These are phyloP conservation scores for Tothia fuscella DNA, from an alignment of 2,329 filamentous ascomycete genomes.

Conservation along the genomic window DNA sequence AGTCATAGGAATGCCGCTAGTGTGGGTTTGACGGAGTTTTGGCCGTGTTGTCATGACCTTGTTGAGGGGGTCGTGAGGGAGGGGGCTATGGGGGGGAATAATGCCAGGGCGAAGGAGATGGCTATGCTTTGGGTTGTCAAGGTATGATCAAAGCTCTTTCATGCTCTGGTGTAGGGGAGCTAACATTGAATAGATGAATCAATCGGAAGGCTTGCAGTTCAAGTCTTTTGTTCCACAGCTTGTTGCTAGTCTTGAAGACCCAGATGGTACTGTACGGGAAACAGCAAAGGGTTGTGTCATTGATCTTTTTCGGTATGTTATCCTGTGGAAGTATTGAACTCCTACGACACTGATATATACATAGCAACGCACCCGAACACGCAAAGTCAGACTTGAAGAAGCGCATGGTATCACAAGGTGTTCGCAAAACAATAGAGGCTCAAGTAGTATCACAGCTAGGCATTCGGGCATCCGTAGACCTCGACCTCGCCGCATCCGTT, in stretches of 20 bases:
- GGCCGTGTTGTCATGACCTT: constrained; percentile 54
- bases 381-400: constrained; percentile 84
- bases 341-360: constrained; percentile 13
- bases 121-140: constrained; percentile 76
- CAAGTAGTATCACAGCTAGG: constrained; percentile 67
- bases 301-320: constrained; percentile 63
- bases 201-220: constrained; percentile 68
- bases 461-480: constrained; percentile 30
- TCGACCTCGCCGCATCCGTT: constrained; percentile 29
- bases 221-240: constrained; percentile 69
- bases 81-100: constrained; percentile 65
- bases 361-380: constrained; percentile 61
- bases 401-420: constrained; percentile 71
- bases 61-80: constrained; percentile 74
- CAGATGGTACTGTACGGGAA: constrained; percentile 77
- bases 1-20: constrained; percentile 65
- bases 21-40: constrained; percentile 68
- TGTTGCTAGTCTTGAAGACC: constrained; percentile 80
- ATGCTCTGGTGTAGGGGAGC: constrained; percentile 12
- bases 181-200: constrained; percentile 53
- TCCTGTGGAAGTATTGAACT: constrained; percentile 3
- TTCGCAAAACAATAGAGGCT: constrained; percentile 73
- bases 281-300: constrained; percentile 73
- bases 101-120: constrained; percentile 71
- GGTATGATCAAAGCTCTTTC: constrained; percentile 33